Percentiles rank a stretch among this genome's conserved stretches.
Conservation (phyloP, 306 rosid genomes). For the Trichosanthes truncata region DNA sequence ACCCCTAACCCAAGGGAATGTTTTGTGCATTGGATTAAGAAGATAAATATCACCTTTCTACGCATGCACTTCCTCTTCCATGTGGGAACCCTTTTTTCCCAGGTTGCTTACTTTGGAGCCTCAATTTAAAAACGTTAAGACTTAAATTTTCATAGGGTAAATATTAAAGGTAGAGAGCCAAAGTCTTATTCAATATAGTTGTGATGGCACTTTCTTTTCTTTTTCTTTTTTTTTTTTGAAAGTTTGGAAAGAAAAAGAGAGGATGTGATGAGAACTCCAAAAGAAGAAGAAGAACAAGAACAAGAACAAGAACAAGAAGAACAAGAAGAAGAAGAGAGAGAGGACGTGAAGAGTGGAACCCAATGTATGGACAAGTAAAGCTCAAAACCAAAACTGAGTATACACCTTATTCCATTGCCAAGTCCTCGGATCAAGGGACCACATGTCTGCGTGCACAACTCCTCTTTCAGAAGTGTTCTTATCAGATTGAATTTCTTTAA, state of each 20-base stretch:
- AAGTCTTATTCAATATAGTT: not conserved
- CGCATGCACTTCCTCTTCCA: not conserved
- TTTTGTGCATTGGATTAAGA: not conserved
- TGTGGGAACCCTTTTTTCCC: not conserved
- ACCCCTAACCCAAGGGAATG: not conserved
- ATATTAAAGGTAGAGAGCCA: not conserved
- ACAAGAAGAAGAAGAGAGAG: not conserved
- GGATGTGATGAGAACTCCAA: not conserved
- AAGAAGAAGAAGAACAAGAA: no score
- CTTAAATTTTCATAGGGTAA: not conserved
- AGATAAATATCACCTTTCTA: not conserved
- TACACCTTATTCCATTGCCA: slow-evolving; percentile 99
- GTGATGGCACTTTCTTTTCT: not conserved
- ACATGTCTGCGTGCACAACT: slow-evolving; percentile 82
- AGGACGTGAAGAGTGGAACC: not conserved
- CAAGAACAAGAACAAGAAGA: not conserved
- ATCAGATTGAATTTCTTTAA: slow-evolving; percentile 84
- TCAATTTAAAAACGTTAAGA: not conserved
- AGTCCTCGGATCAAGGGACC: slow-evolving; percentile 96
- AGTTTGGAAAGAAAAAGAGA: not conserved
- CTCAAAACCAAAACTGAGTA: not conserved
- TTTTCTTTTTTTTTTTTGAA: not conserved
- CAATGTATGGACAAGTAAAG: not conserved
- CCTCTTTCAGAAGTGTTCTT: slow-evolving; percentile 73
- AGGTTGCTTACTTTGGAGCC: not conserved